Percentiles rank a stretch among this genome's conserved stretches.
Conservation (phyloP, 164 flowering plant species). For the Vitis amurensis region DNA sequence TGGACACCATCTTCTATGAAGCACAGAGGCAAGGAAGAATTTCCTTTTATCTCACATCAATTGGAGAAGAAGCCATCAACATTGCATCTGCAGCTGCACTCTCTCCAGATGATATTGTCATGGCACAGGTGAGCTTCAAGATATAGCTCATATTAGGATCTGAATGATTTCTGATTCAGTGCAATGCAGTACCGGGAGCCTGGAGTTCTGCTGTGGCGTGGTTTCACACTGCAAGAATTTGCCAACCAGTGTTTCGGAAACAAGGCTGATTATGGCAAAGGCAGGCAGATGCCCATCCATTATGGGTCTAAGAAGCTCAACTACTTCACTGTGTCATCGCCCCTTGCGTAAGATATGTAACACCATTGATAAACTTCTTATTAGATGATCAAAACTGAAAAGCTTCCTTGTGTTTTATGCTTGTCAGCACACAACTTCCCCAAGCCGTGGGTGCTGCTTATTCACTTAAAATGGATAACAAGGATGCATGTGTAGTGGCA, state of each 20-base stretch:
- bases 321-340: conserved; percentile 64
- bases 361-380: too few species aligned
- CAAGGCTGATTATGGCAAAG: conserved; percentile 77
- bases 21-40: conserved; percentile 93
- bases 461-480: conserved; percentile 71
- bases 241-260: conserved; percentile 83
- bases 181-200: conserved; percentile 81
- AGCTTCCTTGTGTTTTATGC: conserved; percentile 1
- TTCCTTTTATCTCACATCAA: conserved; percentile 71
- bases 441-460: conserved; percentile 86
- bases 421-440: conserved; percentile 65
- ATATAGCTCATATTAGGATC: background rate
- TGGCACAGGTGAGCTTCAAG: conserved; percentile 59
- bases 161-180: background rate
- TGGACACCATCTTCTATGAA: conserved; percentile 78
- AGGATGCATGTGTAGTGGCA: conserved; percentile 66
- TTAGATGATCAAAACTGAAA: background rate
- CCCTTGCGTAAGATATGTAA: conserved; percentile 51
- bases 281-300: conserved; percentile 92
- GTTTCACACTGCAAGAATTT: conserved; percentile 80
- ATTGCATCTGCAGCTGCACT: conserved; percentile 92
- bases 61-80: conserved; percentile 84
- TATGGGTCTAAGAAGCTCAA: conserved; percentile 68
- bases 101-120: conserved; percentile 49
- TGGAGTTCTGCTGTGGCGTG: conserved; percentile 88